Evolutionary conservation across 2,329 filamentous ascomycete genomes (phyloP).

Genomic region (Paraphoma sp.): DNA sequence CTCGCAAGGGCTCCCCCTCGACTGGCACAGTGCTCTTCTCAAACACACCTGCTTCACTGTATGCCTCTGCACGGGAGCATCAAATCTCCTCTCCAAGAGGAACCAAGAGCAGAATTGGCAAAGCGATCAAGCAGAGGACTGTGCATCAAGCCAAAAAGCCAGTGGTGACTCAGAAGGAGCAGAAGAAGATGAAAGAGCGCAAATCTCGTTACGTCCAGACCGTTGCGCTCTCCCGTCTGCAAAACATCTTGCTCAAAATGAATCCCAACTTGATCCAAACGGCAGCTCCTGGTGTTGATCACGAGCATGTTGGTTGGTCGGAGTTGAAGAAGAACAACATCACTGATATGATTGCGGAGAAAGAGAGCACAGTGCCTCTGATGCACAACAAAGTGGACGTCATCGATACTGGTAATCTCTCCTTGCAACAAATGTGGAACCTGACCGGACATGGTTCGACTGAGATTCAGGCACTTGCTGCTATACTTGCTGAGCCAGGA

Average conservation of each 20-base stretch:
- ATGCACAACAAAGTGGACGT: neutral
- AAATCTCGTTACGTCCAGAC: neutral
- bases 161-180: neutral
- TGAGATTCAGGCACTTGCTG: neutral
- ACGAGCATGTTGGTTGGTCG: neutral
- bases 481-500: neutral
- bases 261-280: neutral
- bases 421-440: neutral
- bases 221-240: neutral
- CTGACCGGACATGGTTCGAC: neutral
- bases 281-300: neutral
- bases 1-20: neutral
- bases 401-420: neutral
- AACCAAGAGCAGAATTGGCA: no score
- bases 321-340: neutral
- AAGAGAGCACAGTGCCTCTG: neutral
- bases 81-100: no score
- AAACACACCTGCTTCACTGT: no score
- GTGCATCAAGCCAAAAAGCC: no score
- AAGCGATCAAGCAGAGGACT: no score
- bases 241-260: neutral
- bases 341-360: neutral
- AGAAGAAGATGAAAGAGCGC: neutral
- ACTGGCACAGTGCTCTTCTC: neutral
- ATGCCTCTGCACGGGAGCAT: no score